phyloP scores from a whole-genome alignment of 768 basidiomycete genomes.

The Guyanaporus albipodus region DNA sequence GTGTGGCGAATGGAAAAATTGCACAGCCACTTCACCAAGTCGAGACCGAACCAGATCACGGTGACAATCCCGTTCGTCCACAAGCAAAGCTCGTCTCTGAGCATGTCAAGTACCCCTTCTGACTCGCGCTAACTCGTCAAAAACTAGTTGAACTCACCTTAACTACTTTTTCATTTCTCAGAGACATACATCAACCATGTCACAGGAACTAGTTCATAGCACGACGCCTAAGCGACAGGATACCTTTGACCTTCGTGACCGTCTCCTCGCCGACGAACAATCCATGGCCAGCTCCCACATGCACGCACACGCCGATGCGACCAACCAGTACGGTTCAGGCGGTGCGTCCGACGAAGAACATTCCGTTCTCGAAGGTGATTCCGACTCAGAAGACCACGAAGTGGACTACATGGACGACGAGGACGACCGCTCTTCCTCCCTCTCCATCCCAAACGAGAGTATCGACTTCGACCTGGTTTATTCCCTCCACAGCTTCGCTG shows the following conservation, averaged over 20 bases:
- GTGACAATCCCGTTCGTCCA: background rate
- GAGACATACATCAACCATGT: conserved; percentile 15
- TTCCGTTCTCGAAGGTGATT: conserved; percentile 83
- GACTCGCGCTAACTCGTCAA: background rate
- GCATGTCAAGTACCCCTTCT: conserved; percentile 15
- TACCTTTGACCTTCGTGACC: conserved; percentile 69
- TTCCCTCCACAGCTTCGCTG: conserved; percentile 93
- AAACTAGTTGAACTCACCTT: background rate
- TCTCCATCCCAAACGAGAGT: conserved; percentile 86
- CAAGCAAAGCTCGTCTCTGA: conserved; percentile 13
- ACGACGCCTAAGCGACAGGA: conserved; percentile 43
- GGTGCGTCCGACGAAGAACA: conserved; percentile 69
- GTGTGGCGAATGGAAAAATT: background rate
- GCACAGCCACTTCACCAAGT: conserved; percentile 18
- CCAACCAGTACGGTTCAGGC: conserved; percentile 32
- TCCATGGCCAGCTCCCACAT: conserved; percentile 43
- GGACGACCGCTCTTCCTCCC: conserved; percentile 73
- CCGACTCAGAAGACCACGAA: conserved; percentile 67
- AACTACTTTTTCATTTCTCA: background rate
- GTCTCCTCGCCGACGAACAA: conserved; percentile 53
- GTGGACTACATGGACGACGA: conserved; percentile 68
- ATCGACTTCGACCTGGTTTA: conserved; percentile 94
- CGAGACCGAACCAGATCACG: background rate
- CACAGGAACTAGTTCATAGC: conserved; percentile 26
- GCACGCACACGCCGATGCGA: conserved; percentile 46